These are phyloP conservation scores for Solioccasus polychromus DNA, from an alignment of 768 basidiomycete species.

Conservation along the genomic window DNA sequence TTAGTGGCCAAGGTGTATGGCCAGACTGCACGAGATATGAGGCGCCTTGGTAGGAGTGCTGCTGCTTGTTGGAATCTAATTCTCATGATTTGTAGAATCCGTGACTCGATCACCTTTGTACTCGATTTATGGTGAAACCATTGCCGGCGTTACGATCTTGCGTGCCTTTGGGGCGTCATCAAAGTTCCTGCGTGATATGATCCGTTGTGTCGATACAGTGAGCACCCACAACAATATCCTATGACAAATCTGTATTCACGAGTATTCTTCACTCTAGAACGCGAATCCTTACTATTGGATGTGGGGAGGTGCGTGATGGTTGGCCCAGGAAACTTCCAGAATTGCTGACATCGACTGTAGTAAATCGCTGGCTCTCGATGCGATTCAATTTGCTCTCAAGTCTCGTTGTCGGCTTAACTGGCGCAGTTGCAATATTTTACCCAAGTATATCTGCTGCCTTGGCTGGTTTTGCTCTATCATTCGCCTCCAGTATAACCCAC, in stretches of 20 bases:
- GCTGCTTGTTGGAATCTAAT: neutral
- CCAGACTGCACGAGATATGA: conserved; percentile 86
- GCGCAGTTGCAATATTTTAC: conserved; percentile 60
- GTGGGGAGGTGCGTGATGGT: conserved; percentile 64
- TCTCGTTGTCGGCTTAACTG: conserved; percentile 70
- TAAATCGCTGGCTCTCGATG: conserved; percentile 87
- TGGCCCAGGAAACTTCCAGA: neutral
- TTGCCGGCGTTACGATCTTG: conserved; percentile 52
- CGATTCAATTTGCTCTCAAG: conserved; percentile 83
- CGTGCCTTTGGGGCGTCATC: conserved; percentile 88
- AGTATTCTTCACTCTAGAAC: conserved; percentile 33
- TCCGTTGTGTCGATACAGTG: conserved; percentile 77
- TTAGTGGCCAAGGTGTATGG: conserved; percentile 59
- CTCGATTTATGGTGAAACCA: conserved; percentile 48
- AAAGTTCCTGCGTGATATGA: conserved; percentile 83
- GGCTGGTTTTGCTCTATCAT: conserved; percentile 85
- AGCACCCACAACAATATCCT: too few relatives aligned
- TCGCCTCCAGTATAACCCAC: conserved; percentile 70
- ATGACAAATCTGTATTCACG: neutral
- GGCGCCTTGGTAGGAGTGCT: conserved; percentile 56
- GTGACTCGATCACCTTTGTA: conserved; percentile 48
- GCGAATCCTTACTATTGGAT: conserved; percentile 85
- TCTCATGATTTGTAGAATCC: conserved; percentile 34
- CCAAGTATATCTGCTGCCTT: conserved; percentile 75
- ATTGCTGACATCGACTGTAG: conserved; percentile 35